phyloP scores from a whole-genome alignment of 2,329 filamentous ascomycete species.

The Ophiostoma himal-ulmi region DNA sequence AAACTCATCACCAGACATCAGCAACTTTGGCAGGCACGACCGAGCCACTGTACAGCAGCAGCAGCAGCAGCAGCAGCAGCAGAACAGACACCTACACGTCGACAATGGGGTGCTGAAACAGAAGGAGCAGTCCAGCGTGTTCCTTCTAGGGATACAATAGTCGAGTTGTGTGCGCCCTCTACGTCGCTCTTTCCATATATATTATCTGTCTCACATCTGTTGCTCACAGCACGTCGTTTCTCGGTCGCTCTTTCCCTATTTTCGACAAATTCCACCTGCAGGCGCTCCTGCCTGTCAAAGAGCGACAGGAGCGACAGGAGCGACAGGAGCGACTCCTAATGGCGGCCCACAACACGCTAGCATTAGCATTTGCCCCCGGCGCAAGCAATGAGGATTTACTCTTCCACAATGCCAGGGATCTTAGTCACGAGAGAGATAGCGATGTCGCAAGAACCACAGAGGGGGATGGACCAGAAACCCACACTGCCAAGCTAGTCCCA shows the following conservation, averaged over 20 bases:
- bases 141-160: not conserved
- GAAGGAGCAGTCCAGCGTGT: slow-evolving; percentile 1
- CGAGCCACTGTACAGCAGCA: not conserved
- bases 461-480: not conserved
- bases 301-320: not conserved
- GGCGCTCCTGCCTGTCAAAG: not conserved
- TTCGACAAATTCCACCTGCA: not conserved
- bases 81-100: not conserved
- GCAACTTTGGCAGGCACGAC: not conserved
- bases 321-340: not conserved
- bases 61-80: not conserved
- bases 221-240: not conserved
- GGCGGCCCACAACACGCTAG: slow-evolving; percentile 11
- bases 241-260: slow-evolving; percentile 7
- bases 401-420: not conserved
- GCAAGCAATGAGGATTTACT: slow-evolving; percentile 3
- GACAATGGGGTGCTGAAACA: not conserved
- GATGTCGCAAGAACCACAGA: slow-evolving; percentile 11
- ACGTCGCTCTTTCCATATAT: not conserved
- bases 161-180: not conserved
- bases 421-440: slow-evolving; percentile 14
- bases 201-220: not conserved
- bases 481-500: slow-evolving; percentile 15
- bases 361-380: not conserved
- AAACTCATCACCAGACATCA: not conserved